Evolutionary conservation across 768 basidiomycete species (phyloP).

Genomic region (Krasilnikovozyma curviuscula): DNA sequence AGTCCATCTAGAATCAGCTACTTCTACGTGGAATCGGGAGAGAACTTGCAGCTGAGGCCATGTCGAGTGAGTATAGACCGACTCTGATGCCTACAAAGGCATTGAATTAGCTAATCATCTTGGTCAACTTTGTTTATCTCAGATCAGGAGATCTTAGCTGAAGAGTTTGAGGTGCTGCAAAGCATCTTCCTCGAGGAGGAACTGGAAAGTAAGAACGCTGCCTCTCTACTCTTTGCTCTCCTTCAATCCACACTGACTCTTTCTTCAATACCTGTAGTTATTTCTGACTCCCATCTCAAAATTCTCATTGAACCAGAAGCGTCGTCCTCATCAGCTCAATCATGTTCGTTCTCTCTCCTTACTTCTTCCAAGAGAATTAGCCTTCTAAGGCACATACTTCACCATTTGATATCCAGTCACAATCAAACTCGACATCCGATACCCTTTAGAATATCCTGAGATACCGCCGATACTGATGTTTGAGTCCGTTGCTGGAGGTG

Average conservation of each 20-base stretch:
- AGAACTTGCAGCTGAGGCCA: too few relatives aligned
- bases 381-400: not conserved
- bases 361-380: not conserved
- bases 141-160: too few relatives aligned
- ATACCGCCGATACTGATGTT: slow-evolving; percentile 52
- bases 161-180: too few relatives aligned
- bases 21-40: too few relatives aligned
- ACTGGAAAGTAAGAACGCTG: too few relatives aligned
- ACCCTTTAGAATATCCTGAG: slow-evolving; percentile 70
- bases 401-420: slow-evolving; percentile 36
- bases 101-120: too few relatives aligned
- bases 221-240: too few relatives aligned
- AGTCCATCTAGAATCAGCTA: too few relatives aligned
- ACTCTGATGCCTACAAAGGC: too few relatives aligned
- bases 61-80: too few relatives aligned
- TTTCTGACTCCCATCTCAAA: not conserved
- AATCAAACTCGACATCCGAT: slow-evolving; percentile 51
- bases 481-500: slow-evolving; percentile 40
- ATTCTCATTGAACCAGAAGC: slow-evolving; percentile 51
- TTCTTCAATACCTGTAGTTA: not conserved
- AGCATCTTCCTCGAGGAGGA: too few relatives aligned
- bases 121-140: too few relatives aligned
- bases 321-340: slow-evolving; percentile 40
- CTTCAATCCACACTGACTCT: not conserved
- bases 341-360: slow-evolving; percentile 32